Conservation (phyloP, 495 filamentous ascomycete genomes). For the Talaromyces stipitatus region DNA sequence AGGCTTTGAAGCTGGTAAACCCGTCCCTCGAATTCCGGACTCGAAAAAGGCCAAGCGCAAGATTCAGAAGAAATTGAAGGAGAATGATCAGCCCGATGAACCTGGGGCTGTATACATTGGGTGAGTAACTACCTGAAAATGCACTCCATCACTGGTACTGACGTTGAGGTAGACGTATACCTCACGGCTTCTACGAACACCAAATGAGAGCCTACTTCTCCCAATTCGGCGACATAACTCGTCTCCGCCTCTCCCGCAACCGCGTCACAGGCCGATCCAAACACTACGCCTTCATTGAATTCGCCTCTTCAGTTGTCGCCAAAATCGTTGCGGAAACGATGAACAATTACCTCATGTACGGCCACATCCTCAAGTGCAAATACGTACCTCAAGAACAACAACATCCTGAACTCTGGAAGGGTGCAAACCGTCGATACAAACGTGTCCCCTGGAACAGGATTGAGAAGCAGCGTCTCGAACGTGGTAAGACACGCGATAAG, state of each 20-base stretch:
- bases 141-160: too few relatives aligned
- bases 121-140: too few relatives aligned
- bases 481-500: slow-evolving; percentile 57
- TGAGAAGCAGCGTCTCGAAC: slow-evolving; percentile 63
- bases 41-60: slow-evolving; percentile 57
- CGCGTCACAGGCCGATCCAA: slow-evolving; percentile 77
- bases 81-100: slow-evolving; percentile 32
- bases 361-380: slow-evolving; percentile 84
- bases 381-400: slow-evolving; percentile 66
- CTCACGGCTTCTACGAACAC: slow-evolving; percentile 93
- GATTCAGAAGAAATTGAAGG: slow-evolving; percentile 43
- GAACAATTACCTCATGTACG: slow-evolving; percentile 95
- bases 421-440: slow-evolving; percentile 84
- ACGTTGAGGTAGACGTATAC: slow-evolving; percentile 63
- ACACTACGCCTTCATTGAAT: slow-evolving; percentile 93
- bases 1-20: slow-evolving; percentile 47
- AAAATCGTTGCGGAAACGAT: slow-evolving; percentile 88
- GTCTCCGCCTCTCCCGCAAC: slow-evolving; percentile 84
- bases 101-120: slow-evolving; percentile 82
- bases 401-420: slow-evolving; percentile 75
- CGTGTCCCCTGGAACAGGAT: slow-evolving; percentile 76
- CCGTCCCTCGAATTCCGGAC: slow-evolving; percentile 52
- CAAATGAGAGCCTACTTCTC: slow-evolving; percentile 90
- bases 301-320: slow-evolving; percentile 67
- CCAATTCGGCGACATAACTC: slow-evolving; percentile 84